phyloP scores from a whole-genome alignment of 2,329 filamentous ascomycete genomes.

The Fusarium miscanthi region DNA sequence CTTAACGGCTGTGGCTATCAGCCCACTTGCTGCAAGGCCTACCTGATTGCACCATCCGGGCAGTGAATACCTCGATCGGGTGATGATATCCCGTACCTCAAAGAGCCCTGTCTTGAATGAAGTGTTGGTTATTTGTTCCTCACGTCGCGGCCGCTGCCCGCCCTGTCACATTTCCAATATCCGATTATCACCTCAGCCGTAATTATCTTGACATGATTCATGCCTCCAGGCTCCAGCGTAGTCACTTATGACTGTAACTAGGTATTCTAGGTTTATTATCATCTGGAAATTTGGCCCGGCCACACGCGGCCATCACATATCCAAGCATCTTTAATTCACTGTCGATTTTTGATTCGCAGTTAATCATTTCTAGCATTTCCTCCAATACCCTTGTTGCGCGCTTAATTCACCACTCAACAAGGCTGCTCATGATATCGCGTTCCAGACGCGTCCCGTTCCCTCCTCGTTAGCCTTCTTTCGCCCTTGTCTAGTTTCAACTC shows the following conservation, averaged over 20 bases:
- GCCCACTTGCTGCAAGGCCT: constrained; percentile 14
- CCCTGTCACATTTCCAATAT: constrained; percentile 10
- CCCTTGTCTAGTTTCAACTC: constrained; percentile 24
- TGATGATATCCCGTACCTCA: background rate
- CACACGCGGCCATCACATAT: constrained; percentile 32
- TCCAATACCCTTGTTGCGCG: constrained; percentile 34
- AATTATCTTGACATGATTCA: constrained; percentile 19
- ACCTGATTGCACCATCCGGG: constrained; percentile 12
- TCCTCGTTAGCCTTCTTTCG: constrained; percentile 28
- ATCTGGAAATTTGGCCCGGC: constrained; percentile 34
- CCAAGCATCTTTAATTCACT: constrained; percentile 7
- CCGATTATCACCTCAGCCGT: constrained; percentile 20
- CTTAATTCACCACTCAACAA: constrained; percentile 36
- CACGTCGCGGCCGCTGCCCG: background rate
- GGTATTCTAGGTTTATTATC: constrained; percentile 15
- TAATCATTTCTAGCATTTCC: constrained; percentile 12
- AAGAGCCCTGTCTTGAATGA: constrained; percentile 9
- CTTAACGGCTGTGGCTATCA: constrained; percentile 10
- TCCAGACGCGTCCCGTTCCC: constrained; percentile 24
- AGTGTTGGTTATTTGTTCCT: background rate
- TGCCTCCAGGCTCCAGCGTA: background rate
- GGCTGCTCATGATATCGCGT: constrained; percentile 30
- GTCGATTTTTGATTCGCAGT: constrained; percentile 35
- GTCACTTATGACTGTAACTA: constrained; percentile 12
- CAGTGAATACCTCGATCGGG: background rate